phyloP scores from a whole-genome alignment of 148 eudicot species.

The Dysphania ambrosioides region DNA sequence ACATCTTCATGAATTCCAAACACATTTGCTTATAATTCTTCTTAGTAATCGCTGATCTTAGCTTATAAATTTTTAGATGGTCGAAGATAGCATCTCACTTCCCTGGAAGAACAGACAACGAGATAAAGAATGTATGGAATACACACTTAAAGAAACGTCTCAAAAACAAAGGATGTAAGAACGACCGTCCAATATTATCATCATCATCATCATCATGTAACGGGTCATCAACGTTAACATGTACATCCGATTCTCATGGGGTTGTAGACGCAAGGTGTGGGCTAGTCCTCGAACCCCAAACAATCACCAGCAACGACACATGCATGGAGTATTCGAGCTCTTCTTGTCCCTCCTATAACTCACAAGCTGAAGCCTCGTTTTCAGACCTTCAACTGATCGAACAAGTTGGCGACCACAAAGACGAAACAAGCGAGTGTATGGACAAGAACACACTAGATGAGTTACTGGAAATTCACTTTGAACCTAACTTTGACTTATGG shows the following conservation, averaged over 20 bases:
- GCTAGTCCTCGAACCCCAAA: conserved; percentile 1
- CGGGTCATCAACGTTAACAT: no score
- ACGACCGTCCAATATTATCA: not conserved
- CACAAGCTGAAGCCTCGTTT: conserved; percentile 20
- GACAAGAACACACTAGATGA: conserved; percentile 4
- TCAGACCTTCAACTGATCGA: not conserved
- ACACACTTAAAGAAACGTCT: conserved; percentile 51
- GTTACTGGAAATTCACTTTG: conserved; percentile 40
- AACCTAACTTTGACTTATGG: conserved; percentile 45
- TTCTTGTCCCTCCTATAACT: conserved; percentile 21
- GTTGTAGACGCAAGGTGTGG: conserved; percentile 5
- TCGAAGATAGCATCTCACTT: conserved; percentile 47
- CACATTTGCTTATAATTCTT: no score
- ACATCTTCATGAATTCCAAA: no score
- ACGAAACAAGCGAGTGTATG: not conserved
- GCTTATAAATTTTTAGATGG: no score
- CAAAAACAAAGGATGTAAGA: conserved; percentile 14
- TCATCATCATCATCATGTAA: no score
- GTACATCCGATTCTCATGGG: conserved; percentile 1
- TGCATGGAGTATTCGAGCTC: conserved; percentile 21
- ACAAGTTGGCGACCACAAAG: not conserved
- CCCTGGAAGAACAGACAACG: conserved; percentile 55
- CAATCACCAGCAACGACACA: conserved; percentile 19
- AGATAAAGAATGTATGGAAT: conserved; percentile 52
- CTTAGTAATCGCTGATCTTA: no score